Conservation (phyloP, 345 rosid genomes). For the Boechera retrofracta region DNA sequence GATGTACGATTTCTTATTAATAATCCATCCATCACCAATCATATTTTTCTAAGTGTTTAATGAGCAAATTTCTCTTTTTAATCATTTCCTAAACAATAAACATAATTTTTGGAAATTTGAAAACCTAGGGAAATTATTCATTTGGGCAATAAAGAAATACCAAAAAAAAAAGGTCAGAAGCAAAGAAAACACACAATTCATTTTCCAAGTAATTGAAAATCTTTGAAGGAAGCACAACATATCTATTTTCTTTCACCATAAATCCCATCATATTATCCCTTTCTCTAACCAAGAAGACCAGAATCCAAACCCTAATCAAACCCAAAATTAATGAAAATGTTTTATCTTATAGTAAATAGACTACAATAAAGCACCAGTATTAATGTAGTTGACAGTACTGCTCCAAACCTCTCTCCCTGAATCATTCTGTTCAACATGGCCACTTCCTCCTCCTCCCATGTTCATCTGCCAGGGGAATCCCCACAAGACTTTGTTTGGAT, state of each 20-base stretch:
- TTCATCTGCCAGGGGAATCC: conserved; percentile 74
- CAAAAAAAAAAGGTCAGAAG: not conserved
- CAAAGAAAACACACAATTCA: conserved; percentile 3
- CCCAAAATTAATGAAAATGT: not conserved
- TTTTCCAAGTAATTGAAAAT: conserved; percentile 1
- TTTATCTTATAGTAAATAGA: not conserved
- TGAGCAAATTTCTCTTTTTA: not conserved
- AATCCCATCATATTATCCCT: conserved; percentile 1
- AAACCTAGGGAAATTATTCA: not conserved
- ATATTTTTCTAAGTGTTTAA: not conserved
- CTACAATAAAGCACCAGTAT: conserved; percentile 45
- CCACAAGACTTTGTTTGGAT: conserved; percentile 54
- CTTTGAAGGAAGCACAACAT: conserved; percentile 9
- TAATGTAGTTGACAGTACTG: conserved; percentile 44
- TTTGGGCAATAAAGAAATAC: not conserved
- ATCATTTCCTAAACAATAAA: not conserved
- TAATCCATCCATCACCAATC: too few relatives aligned
- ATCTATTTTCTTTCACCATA: conserved; percentile 14
- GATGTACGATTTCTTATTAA: too few relatives aligned
- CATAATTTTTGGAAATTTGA: not conserved
- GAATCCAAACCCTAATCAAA: conserved; percentile 31
- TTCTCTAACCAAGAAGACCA: conserved; percentile 19
- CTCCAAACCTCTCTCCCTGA: conserved; percentile 58
- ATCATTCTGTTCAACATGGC: conserved; percentile 46
- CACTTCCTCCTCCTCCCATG: conserved; percentile 39